Evolutionary conservation across 768 basidiomycete species (phyloP), one percentile per base, ranked within the genome.

Genomic region (Pisolithus albus): DNA sequence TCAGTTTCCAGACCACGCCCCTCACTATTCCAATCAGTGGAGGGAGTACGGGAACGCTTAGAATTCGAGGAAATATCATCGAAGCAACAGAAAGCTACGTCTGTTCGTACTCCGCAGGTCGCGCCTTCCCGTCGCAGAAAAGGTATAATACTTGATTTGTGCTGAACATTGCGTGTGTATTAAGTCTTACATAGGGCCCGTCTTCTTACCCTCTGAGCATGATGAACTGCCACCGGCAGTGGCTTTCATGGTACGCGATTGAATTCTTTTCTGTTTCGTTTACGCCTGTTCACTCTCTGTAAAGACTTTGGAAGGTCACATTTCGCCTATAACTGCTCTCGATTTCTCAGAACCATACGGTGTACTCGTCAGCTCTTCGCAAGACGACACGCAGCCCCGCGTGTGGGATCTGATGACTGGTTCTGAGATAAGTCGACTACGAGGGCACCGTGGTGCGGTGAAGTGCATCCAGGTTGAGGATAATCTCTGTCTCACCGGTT

Each of bases 321-420:
- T 80, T 1, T 82, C 83, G 0, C 87, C 90, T 0, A 84, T 99
- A 57, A 83, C 85, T 0, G 84, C 92, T 1, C 78, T 99, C 18
- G 96, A 99, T 70, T 91, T 98, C 61, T 91, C 90, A 9, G 95
- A 97, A 63, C 96, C 96, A 5, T 99, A 99, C 60, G 95, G 93
- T 15, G 88, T 84, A 9, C 81, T 97, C 34, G 92, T 98, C 53
- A 89, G 83, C 47, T 86, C 92, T 1, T 86, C 91, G 1, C 83
- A 81, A 54, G 88, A 91, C 47, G 95, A 96, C 59, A 73, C 85
- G 11, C 82, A 88, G 51, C 92, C 93, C 2, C 83, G 88, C 6
- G 86, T 97, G 13, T 99, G 93, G 95, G 96, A 99, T 67, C 75
- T 99, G 16, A 81, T 94, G 56, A 80, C 85, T 28, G 96, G 94